Conservation (phyloP, 139 green algal species). For the Eudorina sp. region DNA sequence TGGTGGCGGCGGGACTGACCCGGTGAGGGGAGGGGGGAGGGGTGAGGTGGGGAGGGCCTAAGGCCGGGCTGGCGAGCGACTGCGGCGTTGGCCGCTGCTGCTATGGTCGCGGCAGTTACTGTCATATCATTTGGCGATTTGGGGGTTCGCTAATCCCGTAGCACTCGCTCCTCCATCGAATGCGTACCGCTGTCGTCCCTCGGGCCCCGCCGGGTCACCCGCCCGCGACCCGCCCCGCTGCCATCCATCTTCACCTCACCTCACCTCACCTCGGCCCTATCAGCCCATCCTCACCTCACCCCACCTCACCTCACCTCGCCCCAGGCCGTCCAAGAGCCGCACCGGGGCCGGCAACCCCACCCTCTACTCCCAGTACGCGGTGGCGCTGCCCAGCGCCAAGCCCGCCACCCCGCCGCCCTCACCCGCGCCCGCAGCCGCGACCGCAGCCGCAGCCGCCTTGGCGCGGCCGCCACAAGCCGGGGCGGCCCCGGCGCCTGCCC, state of each 20-base stretch:
- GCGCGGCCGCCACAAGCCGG: background rate
- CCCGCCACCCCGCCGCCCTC: background rate
- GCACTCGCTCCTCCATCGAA: too few species aligned
- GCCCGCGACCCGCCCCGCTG: background rate
- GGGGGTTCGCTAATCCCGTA: too few species aligned
- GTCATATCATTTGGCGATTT: too few species aligned
- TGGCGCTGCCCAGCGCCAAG: background rate
- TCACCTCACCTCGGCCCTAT: background rate
- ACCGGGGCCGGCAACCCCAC: background rate
- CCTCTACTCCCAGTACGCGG: background rate
- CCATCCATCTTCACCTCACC: background rate
- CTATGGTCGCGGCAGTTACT: too few species aligned
- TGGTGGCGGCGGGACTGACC: background rate
- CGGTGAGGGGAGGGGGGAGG: too few species aligned
- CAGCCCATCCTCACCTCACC: background rate
- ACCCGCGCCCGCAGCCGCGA: background rate
- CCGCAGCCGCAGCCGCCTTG: background rate
- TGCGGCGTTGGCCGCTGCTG: too few species aligned
- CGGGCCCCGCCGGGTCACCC: too few species aligned
- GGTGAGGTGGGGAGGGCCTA: too few species aligned
- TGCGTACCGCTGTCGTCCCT: too few species aligned
- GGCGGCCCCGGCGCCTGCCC: background rate
- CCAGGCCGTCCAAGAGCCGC: background rate
- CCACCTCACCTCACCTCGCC: background rate
- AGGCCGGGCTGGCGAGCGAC: too few species aligned